phyloP scores from a whole-genome alignment of 352 stramenopile species.

The Phytophthora constricta region DNA sequence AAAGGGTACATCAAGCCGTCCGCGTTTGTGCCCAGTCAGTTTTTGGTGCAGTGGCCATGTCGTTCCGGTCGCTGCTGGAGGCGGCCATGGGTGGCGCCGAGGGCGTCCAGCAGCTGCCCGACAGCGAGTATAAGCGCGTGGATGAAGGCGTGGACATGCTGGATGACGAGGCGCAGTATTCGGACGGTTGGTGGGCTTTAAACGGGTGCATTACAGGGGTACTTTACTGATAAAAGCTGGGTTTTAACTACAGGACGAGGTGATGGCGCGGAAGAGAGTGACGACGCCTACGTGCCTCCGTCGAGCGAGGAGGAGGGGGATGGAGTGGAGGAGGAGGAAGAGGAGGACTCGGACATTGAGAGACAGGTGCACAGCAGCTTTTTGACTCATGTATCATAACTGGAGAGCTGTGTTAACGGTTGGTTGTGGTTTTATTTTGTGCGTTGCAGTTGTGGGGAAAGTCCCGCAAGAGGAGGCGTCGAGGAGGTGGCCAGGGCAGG shows the following conservation, averaged over 20 bases:
- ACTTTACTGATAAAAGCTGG: background rate
- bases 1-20: background rate
- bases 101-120: conserved; percentile 58
- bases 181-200: conserved; percentile 8
- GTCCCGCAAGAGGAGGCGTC: conserved; percentile 57
- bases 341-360: conserved; percentile 89
- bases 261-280: conserved; percentile 46
- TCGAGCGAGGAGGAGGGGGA: conserved; percentile 70
- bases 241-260: conserved; percentile 6
- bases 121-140: conserved; percentile 28
- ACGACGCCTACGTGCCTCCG: conserved; percentile 64
- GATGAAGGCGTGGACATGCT: conserved; percentile 32
- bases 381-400: background rate
- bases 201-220: background rate
- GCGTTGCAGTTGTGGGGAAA: conserved; percentile 69
- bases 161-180: conserved; percentile 32
- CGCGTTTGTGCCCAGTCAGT: conserved; percentile 18
- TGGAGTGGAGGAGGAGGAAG: conserved; percentile 60
- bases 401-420: background rate
- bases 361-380: conserved; percentile 41
- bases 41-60: conserved; percentile 64
- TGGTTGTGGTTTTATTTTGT: background rate
- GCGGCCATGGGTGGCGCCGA: conserved; percentile 74
- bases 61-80: conserved; percentile 85
- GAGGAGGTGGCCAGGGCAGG: conserved; percentile 28